Conservation (phyloP, 805 yeast species). For the Ogataea zsoltii region DNA sequence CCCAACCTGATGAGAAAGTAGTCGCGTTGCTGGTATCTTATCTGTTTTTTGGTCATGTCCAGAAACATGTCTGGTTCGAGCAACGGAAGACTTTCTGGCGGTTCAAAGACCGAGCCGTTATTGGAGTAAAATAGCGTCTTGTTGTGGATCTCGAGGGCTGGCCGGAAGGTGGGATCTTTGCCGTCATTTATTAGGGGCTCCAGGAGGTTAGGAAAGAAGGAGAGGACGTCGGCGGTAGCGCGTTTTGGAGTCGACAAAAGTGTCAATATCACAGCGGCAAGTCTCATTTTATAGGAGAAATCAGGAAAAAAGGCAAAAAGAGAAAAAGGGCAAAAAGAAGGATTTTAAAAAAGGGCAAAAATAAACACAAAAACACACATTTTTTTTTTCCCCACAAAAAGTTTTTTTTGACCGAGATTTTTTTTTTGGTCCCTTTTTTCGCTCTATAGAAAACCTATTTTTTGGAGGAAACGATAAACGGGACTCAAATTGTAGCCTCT, state of each 20-base stretch:
- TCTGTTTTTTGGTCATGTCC: slow-evolving; percentile 10
- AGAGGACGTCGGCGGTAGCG: slow-evolving; percentile 8
- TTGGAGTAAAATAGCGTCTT: slow-evolving; percentile 14
- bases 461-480: slow-evolving; percentile 16
- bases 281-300: neutral
- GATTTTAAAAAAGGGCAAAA: neutral
- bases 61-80: slow-evolving; percentile 11
- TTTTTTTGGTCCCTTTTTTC: neutral
- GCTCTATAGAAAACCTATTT: slow-evolving; percentile 24
- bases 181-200: slow-evolving; percentile 12
- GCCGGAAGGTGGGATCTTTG: slow-evolving; percentile 8
- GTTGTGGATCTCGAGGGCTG: slow-evolving; percentile 16
- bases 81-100: slow-evolving; percentile 6
- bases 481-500: slow-evolving; percentile 23
- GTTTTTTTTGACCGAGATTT: neutral
- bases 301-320: neutral
- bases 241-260: neutral
- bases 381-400: neutral
- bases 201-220: slow-evolving; percentile 11
- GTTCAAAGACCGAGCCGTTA: slow-evolving; percentile 16
- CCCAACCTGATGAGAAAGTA: slow-evolving; percentile 21
- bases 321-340: neutral
- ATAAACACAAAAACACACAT: slow-evolving; percentile 3
- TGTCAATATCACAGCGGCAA: neutral
- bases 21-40: slow-evolving; percentile 12